These are phyloP conservation scores for Nannochloropsis oceanica DNA, from an alignment of 108 stramenopile species.

Conservation along the genomic window DNA sequence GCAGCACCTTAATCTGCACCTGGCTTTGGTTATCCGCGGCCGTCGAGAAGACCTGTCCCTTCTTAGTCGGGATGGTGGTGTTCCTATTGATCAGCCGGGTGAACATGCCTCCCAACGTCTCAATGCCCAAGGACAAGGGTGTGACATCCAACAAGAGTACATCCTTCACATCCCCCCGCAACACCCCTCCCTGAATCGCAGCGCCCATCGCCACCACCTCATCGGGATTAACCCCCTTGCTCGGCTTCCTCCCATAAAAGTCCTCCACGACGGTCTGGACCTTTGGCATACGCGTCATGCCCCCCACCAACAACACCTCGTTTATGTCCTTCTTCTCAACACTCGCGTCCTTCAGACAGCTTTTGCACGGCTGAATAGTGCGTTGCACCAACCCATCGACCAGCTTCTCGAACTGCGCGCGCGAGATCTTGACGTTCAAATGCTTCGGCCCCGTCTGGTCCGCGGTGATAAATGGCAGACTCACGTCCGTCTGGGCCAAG, in stretches of 20 bases:
- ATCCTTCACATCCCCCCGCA: conserved; percentile 98
- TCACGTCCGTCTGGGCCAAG: conserved; percentile 93
- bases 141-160: conserved; percentile 96
- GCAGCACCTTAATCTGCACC: conserved; percentile 87
- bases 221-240: conserved; percentile 95
- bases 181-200: conserved; percentile 92
- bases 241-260: conserved; percentile 78
- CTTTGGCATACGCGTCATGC: conserved; percentile 99
- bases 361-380: conserved; percentile 88
- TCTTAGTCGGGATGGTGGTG: conserved; percentile 99
- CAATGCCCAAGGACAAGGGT: conserved; percentile 93
- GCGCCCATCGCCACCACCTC: conserved; percentile 99
- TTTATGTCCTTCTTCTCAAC: conserved; percentile 67
- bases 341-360: conserved; percentile 38
- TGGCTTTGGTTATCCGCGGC: conserved; percentile 70
- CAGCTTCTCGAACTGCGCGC: conserved; percentile 87
- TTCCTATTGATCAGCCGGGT: conserved; percentile 96
- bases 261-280: conserved; percentile 91
- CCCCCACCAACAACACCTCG: conserved; percentile 97
- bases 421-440: conserved; percentile 72
- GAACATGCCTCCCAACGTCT: conserved; percentile 99
- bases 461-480: conserved; percentile 96
- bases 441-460: conserved; percentile 97
- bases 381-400: conserved; percentile 73
- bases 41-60: conserved; percentile 91